phyloP scores from a whole-genome alignment of 257 asterid genomes.

The Ilex aquifolium region DNA sequence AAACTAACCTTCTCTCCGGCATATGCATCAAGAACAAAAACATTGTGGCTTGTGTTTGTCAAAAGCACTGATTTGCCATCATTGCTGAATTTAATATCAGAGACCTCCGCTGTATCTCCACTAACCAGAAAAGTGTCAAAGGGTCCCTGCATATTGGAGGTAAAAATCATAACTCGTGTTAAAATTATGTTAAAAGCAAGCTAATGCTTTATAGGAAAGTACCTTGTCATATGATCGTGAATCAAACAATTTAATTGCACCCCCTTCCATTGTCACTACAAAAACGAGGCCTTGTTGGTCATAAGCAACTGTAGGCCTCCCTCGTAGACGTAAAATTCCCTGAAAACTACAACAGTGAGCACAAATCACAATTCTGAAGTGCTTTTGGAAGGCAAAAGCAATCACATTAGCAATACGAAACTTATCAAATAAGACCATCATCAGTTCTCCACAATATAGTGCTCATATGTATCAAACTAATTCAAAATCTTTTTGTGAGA shows the following conservation, averaged over 20 bases:
- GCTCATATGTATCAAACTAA: too few relatives aligned
- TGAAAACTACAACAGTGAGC: conserved; percentile 76
- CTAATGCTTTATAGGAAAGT: too few relatives aligned
- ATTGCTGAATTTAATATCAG: too few relatives aligned
- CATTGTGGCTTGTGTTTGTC: too few relatives aligned
- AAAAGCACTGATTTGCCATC: too few relatives aligned
- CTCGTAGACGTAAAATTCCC: conserved; percentile 87
- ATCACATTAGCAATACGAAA: background rate
- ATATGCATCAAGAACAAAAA: too few relatives aligned
- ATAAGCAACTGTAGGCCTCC: conserved; percentile 94
- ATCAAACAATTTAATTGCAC: conserved; percentile 88
- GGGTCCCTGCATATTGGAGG: conserved; percentile 71
- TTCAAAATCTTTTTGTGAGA: too few relatives aligned
- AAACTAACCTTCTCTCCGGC: too few relatives aligned
- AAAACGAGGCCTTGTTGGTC: conserved; percentile 98
- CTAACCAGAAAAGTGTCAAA: conserved; percentile 96
- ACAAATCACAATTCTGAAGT: conserved; percentile 33
- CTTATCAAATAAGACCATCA: conserved; percentile 13
- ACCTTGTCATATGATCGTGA: conserved; percentile 95
- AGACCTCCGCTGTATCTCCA: conserved; percentile 93
- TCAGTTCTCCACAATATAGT: too few relatives aligned
- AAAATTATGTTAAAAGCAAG: conserved; percentile 2
- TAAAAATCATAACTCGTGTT: background rate
- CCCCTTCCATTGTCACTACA: conserved; percentile 98
- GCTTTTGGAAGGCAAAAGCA: background rate